Percentiles rank a stretch among this genome's conserved stretches.
Conservation (phyloP, 1,284 basidiomycete species). For the Leccinum subrobustum region DNA sequence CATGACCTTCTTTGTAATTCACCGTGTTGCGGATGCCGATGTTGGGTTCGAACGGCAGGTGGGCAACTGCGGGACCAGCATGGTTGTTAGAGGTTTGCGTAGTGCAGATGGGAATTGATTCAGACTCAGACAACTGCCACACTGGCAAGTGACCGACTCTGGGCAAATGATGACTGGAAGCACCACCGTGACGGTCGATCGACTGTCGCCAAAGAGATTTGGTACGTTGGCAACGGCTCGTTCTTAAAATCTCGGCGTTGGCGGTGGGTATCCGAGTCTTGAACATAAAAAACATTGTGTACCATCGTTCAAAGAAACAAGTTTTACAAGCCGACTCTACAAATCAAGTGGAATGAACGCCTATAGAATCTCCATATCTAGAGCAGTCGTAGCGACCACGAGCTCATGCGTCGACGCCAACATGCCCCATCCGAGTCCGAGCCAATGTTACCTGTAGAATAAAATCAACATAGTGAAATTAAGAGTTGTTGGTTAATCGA, state of each 20-base stretch:
- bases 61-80: constrained; percentile 82
- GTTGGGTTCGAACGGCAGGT: constrained; percentile 91
- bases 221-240: no score
- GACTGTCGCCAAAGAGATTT: no score
- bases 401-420: constrained; percentile 46
- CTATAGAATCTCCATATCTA: constrained; percentile 48
- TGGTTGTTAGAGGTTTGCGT: constrained; percentile 51
- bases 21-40: constrained; percentile 98
- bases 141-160: constrained; percentile 29
- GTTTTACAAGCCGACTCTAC: constrained; percentile 51
- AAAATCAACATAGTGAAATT: background rate
- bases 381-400: constrained; percentile 47
- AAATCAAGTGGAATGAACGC: constrained; percentile 52
- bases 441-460: background rate
- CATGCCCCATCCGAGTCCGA: constrained; percentile 32
- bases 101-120: constrained; percentile 82
- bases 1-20: constrained; percentile 97
- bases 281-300: constrained; percentile 23
- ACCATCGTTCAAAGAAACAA: constrained; percentile 23
- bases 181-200: constrained; percentile 47
- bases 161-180: no score
- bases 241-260: background rate
- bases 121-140: constrained; percentile 90
- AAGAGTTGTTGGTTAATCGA: constrained; percentile 23
- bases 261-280: constrained; percentile 40